Evolutionary conservation across 2,329 filamentous ascomycete species (phyloP), one percentile per base, ranked within the genome.

Genomic region (Colletotrichum godetiae): DNA sequence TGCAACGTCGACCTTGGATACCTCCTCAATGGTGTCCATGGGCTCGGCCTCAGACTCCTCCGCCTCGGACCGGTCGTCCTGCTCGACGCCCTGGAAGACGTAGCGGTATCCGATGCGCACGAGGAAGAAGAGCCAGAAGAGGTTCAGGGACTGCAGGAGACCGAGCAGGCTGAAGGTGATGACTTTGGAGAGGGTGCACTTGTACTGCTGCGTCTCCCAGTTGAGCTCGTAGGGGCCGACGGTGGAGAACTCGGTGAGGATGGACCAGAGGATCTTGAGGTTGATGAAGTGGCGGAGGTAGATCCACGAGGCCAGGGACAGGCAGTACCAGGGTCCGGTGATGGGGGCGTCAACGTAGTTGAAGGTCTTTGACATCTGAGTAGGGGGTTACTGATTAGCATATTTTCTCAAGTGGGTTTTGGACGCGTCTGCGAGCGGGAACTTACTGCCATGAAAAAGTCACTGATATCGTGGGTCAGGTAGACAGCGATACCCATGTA

Each of bases 401-500:
- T 19, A 19, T 13, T 35, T 63, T 27, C 11, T 12, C 15, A n/a
- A 4, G 2, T 31, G 3, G 1, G 12, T 12, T 42, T 37, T 22
- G n/a, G 10, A 15, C 13, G 22, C 19, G 7, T 29, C 13, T 4
- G 27, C 13, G n/a, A 24, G 10, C 6, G 1, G 4, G 10, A n/a
- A 78, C 89, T 82, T 88, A 93, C 91, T 15, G 92, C 92, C 52
- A 94, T 86, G 85, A 94, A 94, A 82, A 94, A 94, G 79, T 94
- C 92, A 35, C 90, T 92, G 63, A 94, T 88, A 78, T 95, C 93
- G 79, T 94, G 92, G 1, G 92, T 94, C 65, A 94, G 90, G 79
- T 94, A 94, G 8, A 94, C 91, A 1, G 91, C 91, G 46, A 94
- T 82, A 7, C 93, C 93, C 82, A 94, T 93, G 80, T 93, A 92